Evolutionary conservation across 768 basidiomycete genomes (phyloP), one percentile per base, ranked within the genome.

Genomic region (Rhodotorula babjevae): DNA sequence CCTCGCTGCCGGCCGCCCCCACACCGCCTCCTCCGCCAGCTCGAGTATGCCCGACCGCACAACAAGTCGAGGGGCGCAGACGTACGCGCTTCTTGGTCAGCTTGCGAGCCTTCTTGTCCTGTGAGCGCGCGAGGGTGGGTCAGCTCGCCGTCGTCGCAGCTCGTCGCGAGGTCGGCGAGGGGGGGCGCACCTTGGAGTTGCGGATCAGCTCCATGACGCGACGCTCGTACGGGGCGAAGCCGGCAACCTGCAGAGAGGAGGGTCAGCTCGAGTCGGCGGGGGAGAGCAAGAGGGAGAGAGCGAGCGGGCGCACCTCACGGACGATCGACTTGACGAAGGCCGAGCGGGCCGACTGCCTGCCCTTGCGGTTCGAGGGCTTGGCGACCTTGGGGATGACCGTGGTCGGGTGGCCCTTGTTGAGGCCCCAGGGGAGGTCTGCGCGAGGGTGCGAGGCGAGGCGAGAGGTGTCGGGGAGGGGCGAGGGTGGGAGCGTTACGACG

Each of bases 51-150:
- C 42, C 42, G 7, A 7, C 42, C 7, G 42, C 44, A 46, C 44
- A 46, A 2, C 44, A 15, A 18, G 4, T 36, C 33, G 61, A 23
- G 10, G 62, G 33, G 49, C 57, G 11, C 23, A 31, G 68, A n/a
- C 89, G 78, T 80, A 96, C 74, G 65, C 95, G 89, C 86, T 95
- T 97, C 89, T 99, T 99, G 79, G 93, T 94, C 86, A 98, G 85
- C 85, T 98, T 98, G 83, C 93, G 87, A 71, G 95, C 95, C 84
- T 95, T 97, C 88, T 99, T 99, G 83, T 99, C 95, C 93, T 93
- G 79, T 44, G 40, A 25, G 25, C 25, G 23, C 25, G 23, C 11
- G 42, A 9, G 18, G 15, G 6, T 9, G 47, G 55, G 16, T 50
- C 50, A 55, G 63, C 47, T 59, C 63, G 66, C 44, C 21, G 23